Percentiles rank a stretch among this genome's conserved stretches.
Conservation (phyloP, 176 grass and related monocot genomes). For the Triticum monococcum region DNA sequence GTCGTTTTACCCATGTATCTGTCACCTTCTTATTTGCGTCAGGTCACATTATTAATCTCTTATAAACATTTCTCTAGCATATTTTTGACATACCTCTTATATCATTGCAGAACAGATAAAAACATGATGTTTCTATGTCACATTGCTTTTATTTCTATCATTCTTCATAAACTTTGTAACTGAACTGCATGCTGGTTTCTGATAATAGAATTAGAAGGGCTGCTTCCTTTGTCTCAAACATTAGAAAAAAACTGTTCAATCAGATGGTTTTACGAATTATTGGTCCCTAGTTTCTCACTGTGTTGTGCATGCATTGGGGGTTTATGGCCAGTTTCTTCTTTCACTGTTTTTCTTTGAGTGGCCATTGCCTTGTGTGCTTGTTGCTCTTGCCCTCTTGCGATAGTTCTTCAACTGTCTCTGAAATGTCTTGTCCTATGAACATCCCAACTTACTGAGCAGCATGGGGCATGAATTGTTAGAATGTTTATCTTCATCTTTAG, state of each 20-base stretch:
- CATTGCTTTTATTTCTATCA: not conserved
- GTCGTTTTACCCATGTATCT: not conserved
- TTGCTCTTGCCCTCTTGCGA: constrained; percentile 13
- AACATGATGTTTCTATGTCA: not conserved
- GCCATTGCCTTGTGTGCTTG: not conserved
- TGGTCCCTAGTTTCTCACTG: not conserved
- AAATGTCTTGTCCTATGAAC: not conserved
- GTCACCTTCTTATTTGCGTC: not conserved
- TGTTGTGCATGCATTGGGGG: not conserved
- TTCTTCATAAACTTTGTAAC: too few species aligned
- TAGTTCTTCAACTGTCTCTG: not conserved
- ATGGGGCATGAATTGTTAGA: not conserved
- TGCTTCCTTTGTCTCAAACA: too few species aligned
- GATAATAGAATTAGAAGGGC: too few species aligned
- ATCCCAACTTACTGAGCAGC: not conserved
- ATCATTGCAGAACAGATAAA: not conserved
- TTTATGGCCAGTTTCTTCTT: not conserved
- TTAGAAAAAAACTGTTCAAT: not conserved
- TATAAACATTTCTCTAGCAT: not conserved
- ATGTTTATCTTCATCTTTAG: not conserved
- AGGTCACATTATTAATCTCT: not conserved
- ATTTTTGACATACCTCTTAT: not conserved
- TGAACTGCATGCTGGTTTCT: too few species aligned
- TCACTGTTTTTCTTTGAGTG: not conserved
- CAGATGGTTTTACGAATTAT: not conserved